Conservation (phyloP, 1,284 basidiomycete genomes). For the Cutaneotrichosporon sp. region DNA sequence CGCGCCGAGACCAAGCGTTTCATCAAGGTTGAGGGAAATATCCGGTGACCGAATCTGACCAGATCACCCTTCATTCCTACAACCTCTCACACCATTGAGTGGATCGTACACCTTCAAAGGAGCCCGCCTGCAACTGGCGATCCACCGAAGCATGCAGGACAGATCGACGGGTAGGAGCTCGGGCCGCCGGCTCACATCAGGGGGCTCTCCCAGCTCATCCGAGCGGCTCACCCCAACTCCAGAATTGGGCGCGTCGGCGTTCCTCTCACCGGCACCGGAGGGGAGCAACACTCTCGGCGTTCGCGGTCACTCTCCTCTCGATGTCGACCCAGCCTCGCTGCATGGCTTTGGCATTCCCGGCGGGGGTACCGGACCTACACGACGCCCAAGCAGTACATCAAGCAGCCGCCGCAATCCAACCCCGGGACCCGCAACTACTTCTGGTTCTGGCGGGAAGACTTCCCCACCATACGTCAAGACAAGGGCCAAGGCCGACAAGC, state of each 20-base stretch:
- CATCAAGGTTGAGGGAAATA: not conserved
- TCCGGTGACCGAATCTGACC: not conserved
- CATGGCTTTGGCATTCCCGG: conserved; percentile 24
- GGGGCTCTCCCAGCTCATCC: not conserved
- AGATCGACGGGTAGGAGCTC: not conserved
- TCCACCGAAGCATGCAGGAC: not conserved
- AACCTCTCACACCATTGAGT: not conserved
- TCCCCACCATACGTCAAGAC: not conserved
- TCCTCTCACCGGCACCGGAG: not conserved
- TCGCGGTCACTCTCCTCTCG: not conserved
- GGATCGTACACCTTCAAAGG: not conserved
- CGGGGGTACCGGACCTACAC: not conserved
- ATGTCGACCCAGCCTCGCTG: conserved; percentile 11
- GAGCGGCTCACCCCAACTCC: not conserved
- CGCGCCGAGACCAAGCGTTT: no score
- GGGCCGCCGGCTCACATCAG: not conserved
- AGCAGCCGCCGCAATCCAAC: not conserved
- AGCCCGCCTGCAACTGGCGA: not conserved
- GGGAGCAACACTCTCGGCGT: not conserved
- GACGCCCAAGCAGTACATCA: not conserved
- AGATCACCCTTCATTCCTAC: not conserved
- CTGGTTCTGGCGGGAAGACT: not conserved
- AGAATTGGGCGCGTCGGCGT: not conserved
- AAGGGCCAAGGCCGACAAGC: conserved; percentile 16
- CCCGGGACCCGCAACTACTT: not conserved